These are phyloP conservation scores for Pestalotiopsis sp. DNA, from an alignment of 2,329 filamentous ascomycete species.

Conservation along the genomic window DNA sequence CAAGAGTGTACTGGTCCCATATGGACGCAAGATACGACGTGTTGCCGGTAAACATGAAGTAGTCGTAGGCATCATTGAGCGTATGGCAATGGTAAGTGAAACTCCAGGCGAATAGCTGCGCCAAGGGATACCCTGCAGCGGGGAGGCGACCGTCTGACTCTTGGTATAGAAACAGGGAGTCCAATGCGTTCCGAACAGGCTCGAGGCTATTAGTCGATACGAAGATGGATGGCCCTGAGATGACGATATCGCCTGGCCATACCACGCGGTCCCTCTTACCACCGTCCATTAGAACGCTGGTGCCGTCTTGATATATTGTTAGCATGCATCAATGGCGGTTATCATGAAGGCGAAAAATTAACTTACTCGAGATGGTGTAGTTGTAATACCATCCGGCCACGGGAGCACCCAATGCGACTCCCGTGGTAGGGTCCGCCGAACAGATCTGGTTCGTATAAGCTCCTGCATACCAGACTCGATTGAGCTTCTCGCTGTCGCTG, in stretches of 20 bases:
- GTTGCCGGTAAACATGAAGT: conserved; percentile 57
- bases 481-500: conserved; percentile 49
- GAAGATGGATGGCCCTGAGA: conserved; percentile 49
- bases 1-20: conserved; percentile 50
- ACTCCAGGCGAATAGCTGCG: neutral
- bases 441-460: conserved; percentile 51
- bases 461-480: conserved; percentile 57
- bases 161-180: conserved; percentile 34
- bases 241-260: conserved; percentile 60
- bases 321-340: too few species aligned
- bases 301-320: neutral
- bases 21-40: conserved; percentile 44
- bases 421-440: conserved; percentile 15
- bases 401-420: neutral
- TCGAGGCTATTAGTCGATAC: conserved; percentile 48
- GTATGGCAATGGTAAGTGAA: conserved; percentile 29
- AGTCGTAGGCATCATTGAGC: conserved; percentile 60
- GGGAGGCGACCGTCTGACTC: conserved; percentile 7
- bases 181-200: conserved; percentile 41
- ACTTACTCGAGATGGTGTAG: neutral
- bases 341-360: neutral
- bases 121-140: neutral
- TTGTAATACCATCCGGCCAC: neutral
- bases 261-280: conserved; percentile 57
- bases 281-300: conserved; percentile 40